Conservation (phyloP, 1,284 basidiomycete genomes). For the Ganoderma meredithae region DNA sequence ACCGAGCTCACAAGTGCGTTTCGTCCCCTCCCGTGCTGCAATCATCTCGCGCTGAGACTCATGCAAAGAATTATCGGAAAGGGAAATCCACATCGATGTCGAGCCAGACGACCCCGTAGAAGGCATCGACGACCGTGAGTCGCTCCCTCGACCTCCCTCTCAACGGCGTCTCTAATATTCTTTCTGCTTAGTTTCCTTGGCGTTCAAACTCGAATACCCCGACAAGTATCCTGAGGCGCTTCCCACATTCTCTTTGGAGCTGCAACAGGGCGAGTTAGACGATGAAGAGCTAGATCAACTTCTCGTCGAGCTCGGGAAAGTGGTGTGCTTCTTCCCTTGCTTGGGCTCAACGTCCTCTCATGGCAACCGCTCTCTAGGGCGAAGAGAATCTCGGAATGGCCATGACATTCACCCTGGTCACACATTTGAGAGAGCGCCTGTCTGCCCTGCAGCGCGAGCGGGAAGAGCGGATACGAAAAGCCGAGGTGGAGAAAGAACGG, state of each 20-base stretch:
- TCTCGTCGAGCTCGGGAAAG: constrained; percentile 63
- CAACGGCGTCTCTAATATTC: constrained; percentile 13
- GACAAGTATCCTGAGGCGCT: constrained; percentile 78
- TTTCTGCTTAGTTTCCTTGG: constrained; percentile 69
- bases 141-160: background rate
- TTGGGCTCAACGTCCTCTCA: constrained; percentile 13
- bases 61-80: constrained; percentile 83
- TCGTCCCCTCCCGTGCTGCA: constrained; percentile 35
- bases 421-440: constrained; percentile 85
- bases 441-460: constrained; percentile 69
- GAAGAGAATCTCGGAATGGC: constrained; percentile 95
- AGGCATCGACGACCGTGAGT: constrained; percentile 65
- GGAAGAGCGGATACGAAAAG: constrained; percentile 62
- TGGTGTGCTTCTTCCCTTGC: constrained; percentile 51
- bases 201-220: constrained; percentile 76
- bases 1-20: constrained; percentile 91
- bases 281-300: constrained; percentile 64
- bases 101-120: constrained; percentile 86
- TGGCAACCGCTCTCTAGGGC: constrained; percentile 58
- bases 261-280: constrained; percentile 74
- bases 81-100: constrained; percentile 84
- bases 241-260: constrained; percentile 77
- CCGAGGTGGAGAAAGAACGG: constrained; percentile 76
- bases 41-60: constrained; percentile 55
- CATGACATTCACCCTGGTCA: constrained; percentile 96